A percentile compares a stretch with the other conserved stretches of the same genome.
Conservation (phyloP, 2,329 filamentous ascomycete species). For the Stagonosporopsis chrysanthemi region DNA sequence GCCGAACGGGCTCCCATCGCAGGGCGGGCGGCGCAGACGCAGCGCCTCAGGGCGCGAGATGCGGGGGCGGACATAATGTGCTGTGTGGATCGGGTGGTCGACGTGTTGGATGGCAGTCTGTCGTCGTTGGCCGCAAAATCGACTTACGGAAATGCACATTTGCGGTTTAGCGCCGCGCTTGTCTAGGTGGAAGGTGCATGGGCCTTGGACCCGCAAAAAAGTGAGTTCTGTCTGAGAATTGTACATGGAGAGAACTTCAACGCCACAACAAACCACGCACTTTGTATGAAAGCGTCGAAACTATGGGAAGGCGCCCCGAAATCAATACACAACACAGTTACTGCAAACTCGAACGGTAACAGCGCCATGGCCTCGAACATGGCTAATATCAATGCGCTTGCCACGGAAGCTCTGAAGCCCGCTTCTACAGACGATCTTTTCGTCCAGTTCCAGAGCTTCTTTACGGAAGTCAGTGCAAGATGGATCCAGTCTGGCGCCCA, state of each 20-base stretch:
- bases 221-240: slow-evolving; percentile 19
- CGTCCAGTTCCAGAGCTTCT: slow-evolving; percentile 74
- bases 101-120: slow-evolving; percentile 25
- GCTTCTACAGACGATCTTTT: slow-evolving; percentile 77
- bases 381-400: slow-evolving; percentile 39
- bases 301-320: slow-evolving; percentile 47
- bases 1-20: slow-evolving; percentile 40
- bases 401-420: slow-evolving; percentile 62
- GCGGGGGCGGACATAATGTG: slow-evolving; percentile 54
- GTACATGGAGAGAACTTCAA: slow-evolving; percentile 18
- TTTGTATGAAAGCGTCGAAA: slow-evolving; percentile 41
- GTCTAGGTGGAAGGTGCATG: background rate
- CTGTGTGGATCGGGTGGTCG: slow-evolving; percentile 30
- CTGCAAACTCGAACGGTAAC: slow-evolving; percentile 29
- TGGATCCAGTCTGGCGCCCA: slow-evolving; percentile 66
- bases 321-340: slow-evolving; percentile 17
- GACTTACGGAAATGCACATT: slow-evolving; percentile 34
- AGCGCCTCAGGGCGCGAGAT: slow-evolving; percentile 55
- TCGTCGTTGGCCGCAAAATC: slow-evolving; percentile 31
- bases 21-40: slow-evolving; percentile 48
- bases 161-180: slow-evolving; percentile 32
- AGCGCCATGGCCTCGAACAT: slow-evolving; percentile 32
- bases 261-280: slow-evolving; percentile 27
- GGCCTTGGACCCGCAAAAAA: slow-evolving; percentile 27
- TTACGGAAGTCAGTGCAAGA: slow-evolving; percentile 82